These are phyloP conservation scores for Pulveroboletus sp. DNA, from an alignment of 768 basidiomycete genomes.

Conservation along the genomic window DNA sequence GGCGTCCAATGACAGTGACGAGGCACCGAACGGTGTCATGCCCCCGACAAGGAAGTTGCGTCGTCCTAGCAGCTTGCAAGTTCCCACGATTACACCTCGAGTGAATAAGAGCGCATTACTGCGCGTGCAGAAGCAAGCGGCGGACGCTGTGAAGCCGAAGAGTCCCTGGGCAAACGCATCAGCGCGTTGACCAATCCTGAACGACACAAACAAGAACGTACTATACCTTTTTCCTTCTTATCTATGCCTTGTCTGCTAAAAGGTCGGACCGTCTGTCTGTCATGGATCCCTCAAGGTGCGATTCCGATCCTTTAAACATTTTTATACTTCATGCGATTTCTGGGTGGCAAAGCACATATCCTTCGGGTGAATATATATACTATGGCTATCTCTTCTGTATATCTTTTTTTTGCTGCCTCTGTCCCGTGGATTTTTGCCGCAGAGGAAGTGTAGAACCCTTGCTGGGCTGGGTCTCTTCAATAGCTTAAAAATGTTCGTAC, in stretches of 20 bases:
- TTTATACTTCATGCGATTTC: conserved; percentile 15
- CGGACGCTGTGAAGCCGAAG: conserved; percentile 29
- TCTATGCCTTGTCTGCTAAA: conserved; percentile 21
- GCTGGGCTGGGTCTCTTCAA: conserved; percentile 13
- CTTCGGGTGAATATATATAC: conserved; percentile 9
- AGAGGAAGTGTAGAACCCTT: not conserved
- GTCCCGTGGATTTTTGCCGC: no score
- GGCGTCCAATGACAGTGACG: conserved; percentile 22
- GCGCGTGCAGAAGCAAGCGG: conserved; percentile 60
- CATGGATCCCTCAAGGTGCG: conserved; percentile 12
- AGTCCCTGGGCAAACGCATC: conserved; percentile 32
- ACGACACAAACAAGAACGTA: not conserved
- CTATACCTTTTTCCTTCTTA: not conserved
- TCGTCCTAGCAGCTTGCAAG: conserved; percentile 53
- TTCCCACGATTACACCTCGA: conserved; percentile 62
- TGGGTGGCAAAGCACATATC: conserved; percentile 10
- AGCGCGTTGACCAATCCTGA: conserved; percentile 12
- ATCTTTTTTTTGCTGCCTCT: conserved; percentile 3
- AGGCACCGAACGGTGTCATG: conserved; percentile 12
- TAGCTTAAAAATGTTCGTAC: conserved; percentile 1
- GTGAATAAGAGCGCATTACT: conserved; percentile 71
- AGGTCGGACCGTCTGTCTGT: not conserved
- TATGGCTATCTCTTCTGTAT: conserved; percentile 7
- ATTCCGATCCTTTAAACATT: conserved; percentile 14
- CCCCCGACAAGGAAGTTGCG: conserved; percentile 32